These are phyloP conservation scores for Fusarium sp. DNA, from an alignment of 2,329 filamentous ascomycete species.

Conservation along the genomic window DNA sequence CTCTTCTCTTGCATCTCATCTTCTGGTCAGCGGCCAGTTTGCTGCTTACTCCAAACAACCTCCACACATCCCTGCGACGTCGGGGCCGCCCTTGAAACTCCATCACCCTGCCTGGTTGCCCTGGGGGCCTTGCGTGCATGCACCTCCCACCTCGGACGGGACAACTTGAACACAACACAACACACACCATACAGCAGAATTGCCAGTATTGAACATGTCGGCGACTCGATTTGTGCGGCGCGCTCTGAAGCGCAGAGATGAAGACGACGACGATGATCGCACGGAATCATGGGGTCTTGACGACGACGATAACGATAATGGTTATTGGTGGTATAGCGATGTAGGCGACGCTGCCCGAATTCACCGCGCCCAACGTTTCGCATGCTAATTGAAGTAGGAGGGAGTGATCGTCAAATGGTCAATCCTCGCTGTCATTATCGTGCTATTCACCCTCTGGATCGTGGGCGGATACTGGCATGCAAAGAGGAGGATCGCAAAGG, in stretches of 20 bases:
- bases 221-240: slow-evolving; percentile 29
- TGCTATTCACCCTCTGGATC: slow-evolving; percentile 71
- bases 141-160: slow-evolving; percentile 13
- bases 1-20: neutral
- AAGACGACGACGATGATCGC: slow-evolving; percentile 25
- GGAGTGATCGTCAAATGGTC: slow-evolving; percentile 78
- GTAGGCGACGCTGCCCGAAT: slow-evolving; percentile 33
- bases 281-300: slow-evolving; percentile 2
- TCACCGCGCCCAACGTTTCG: neutral
- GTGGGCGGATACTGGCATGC: slow-evolving; percentile 78
- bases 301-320: slow-evolving; percentile 27
- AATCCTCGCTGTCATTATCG: slow-evolving; percentile 72
- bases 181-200: slow-evolving; percentile 2
- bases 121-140: neutral
- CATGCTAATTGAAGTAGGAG: slow-evolving; percentile 55
- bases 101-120: neutral
- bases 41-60: neutral
- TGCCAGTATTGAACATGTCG: slow-evolving; percentile 18
- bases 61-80: slow-evolving; percentile 13
- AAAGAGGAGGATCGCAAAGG: slow-evolving; percentile 72
- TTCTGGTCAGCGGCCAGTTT: neutral
- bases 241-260: slow-evolving; percentile 30
- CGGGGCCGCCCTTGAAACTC: neutral
- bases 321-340: slow-evolving; percentile 47
- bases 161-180: slow-evolving; percentile 22